Conservation (phyloP, 371 early-diverging fungal species). For the Coelomomyces lativittatus region DNA sequence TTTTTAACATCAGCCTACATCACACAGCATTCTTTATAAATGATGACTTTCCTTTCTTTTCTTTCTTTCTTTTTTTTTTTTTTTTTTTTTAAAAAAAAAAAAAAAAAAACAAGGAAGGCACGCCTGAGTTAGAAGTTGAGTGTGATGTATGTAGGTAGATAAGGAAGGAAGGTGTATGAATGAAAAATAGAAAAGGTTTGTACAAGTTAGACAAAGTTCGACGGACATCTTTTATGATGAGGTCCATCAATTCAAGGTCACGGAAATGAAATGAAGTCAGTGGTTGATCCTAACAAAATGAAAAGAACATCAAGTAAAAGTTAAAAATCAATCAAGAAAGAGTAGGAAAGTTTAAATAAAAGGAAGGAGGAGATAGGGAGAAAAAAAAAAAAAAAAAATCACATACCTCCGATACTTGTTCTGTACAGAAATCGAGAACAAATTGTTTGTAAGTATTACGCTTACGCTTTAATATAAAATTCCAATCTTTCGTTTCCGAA, state of each 20-base stretch:
- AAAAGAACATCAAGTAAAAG: not conserved
- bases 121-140: no score
- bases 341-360: not conserved
- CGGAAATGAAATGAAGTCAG: slow-evolving; percentile 10
- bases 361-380: not conserved
- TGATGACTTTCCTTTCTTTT: no score
- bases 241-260: slow-evolving; percentile 35
- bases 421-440: not conserved
- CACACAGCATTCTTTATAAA: no score
- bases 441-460: slow-evolving; percentile 44
- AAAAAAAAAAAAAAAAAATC: not conserved
- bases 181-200: not conserved
- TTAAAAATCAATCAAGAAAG: not conserved
- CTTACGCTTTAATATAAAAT: slow-evolving; percentile 15
- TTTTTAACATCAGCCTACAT: no score
- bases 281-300: not conserved
- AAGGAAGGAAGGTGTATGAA: no score
- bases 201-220: slow-evolving; percentile 43
- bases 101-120: no score
- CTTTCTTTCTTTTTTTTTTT: no score
- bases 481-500: slow-evolving; percentile 52
- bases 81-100: no score
- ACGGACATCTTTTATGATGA: slow-evolving; percentile 65
- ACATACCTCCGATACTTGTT: not conserved
- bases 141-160: not conserved